A percentile compares a stretch with the other conserved stretches of the same genome.
Conservation (phyloP, 768 basidiomycete species). For the Cystobasidiopsis lactophilus region DNA sequence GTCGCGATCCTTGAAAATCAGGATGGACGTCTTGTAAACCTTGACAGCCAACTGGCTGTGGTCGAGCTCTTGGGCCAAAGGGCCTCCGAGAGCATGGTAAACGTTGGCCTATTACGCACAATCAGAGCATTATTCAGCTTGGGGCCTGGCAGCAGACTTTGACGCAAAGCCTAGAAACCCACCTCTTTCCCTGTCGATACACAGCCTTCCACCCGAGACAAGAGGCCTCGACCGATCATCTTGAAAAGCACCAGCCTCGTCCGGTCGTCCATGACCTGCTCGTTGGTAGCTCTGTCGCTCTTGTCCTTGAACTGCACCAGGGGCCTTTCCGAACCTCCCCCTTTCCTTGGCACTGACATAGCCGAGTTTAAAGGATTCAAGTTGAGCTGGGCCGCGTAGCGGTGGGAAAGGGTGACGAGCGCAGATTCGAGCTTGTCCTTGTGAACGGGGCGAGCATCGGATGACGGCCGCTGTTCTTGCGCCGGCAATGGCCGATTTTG, state of each 20-base stretch:
- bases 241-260: conserved; percentile 85
- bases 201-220: conserved; percentile 83
- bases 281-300: conserved; percentile 82
- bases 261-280: conserved; percentile 91
- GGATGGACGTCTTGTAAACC: conserved; percentile 95
- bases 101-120: conserved; percentile 71
- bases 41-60: conserved; percentile 62
- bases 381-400: conserved; percentile 52
- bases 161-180: conserved; percentile 10
- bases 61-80: conserved; percentile 14
- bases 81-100: conserved; percentile 53
- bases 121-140: neutral
- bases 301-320: conserved; percentile 80
- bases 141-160: neutral
- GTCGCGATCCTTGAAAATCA: conserved; percentile 92
- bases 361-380: conserved; percentile 47
- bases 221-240: conserved; percentile 73
- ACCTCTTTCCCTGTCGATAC: conserved; percentile 97
- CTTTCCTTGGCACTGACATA: conserved; percentile 49
- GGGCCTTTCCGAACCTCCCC: conserved; percentile 47
- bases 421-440: conserved; percentile 45
- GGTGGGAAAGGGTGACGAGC: conserved; percentile 41
- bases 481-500: conserved; percentile 7
- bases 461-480: neutral
- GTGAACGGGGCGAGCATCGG: conserved; percentile 9